phyloP scores from a whole-genome alignment of 306 rosid genomes.

The Erythrophleum fordii region DNA sequence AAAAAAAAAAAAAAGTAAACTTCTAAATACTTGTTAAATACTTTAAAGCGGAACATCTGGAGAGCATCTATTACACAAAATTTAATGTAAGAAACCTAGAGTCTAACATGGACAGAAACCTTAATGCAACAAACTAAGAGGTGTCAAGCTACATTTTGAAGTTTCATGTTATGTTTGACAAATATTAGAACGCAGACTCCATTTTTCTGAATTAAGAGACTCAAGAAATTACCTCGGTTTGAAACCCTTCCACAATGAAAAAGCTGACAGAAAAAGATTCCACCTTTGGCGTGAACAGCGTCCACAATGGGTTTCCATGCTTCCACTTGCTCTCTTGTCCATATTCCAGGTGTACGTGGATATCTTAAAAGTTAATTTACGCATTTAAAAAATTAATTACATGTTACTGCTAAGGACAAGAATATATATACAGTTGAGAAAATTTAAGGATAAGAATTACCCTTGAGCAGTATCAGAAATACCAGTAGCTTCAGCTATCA shows the following conservation, averaged over 20 bases:
- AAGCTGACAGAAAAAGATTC: not conserved
- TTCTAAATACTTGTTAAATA: too few species aligned
- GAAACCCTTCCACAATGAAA: conserved; percentile 3
- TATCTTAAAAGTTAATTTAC: not conserved
- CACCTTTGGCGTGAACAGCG: conserved; percentile 15
- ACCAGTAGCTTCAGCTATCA: not conserved
- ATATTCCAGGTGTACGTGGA: not conserved
- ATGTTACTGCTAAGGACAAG: not conserved
- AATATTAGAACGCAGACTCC: too few species aligned
- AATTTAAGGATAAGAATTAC: not conserved
- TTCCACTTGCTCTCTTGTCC: not conserved
- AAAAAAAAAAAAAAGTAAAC: too few species aligned
- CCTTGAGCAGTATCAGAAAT: not conserved
- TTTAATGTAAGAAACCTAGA: too few species aligned
- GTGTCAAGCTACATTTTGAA: too few species aligned
- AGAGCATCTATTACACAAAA: too few species aligned
- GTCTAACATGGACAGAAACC: too few species aligned
- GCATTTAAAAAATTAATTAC: not conserved
- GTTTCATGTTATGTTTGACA: too few species aligned
- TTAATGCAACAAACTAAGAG: too few species aligned
- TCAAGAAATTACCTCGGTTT: not conserved
- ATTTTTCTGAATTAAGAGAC: not conserved
- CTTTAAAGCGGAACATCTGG: too few species aligned
- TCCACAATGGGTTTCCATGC: conserved; percentile 13
- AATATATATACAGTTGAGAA: not conserved